phyloP scores from a whole-genome alignment of 352 stramenopile species.

The Phytophthora europaea region DNA sequence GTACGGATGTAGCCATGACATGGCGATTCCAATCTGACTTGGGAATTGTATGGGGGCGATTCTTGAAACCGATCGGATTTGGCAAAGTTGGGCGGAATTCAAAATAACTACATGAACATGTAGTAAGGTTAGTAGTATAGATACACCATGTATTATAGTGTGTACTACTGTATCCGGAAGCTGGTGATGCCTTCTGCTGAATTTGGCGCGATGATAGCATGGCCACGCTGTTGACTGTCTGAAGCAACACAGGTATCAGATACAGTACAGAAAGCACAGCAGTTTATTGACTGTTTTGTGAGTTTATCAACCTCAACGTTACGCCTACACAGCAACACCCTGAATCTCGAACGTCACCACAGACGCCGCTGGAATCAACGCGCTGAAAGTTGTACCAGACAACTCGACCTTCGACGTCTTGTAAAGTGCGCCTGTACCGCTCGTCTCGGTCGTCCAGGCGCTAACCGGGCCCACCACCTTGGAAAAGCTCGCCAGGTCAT shows the following conservation, averaged over 20 bases:
- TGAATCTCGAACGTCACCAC: conserved; percentile 54
- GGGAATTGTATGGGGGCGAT: no score
- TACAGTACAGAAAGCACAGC: not conserved
- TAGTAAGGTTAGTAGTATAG: no score
- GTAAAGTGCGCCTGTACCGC: conserved; percentile 37
- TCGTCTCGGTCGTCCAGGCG: conserved; percentile 53
- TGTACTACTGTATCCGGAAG: no score
- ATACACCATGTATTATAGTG: no score
- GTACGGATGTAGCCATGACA: no score
- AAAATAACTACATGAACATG: no score
- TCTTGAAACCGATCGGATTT: no score
- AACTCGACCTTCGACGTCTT: conserved; percentile 34
- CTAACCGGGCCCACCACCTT: conserved; percentile 30
- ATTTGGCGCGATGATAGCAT: not conserved
- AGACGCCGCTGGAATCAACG: conserved; percentile 32
- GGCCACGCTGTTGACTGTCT: not conserved
- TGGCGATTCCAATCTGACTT: no score
- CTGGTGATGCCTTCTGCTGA: no score
- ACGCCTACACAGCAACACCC: not conserved
- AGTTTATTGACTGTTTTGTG: not conserved
- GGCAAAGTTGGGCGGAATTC: no score
- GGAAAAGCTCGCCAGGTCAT: conserved; percentile 43
- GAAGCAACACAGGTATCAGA: no score
- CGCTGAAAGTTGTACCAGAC: conserved; percentile 34
- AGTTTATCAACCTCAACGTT: not conserved